Base-by-base conservation (phyloP, 257 asterid species). In the Eucommia ulmoides region DNA sequence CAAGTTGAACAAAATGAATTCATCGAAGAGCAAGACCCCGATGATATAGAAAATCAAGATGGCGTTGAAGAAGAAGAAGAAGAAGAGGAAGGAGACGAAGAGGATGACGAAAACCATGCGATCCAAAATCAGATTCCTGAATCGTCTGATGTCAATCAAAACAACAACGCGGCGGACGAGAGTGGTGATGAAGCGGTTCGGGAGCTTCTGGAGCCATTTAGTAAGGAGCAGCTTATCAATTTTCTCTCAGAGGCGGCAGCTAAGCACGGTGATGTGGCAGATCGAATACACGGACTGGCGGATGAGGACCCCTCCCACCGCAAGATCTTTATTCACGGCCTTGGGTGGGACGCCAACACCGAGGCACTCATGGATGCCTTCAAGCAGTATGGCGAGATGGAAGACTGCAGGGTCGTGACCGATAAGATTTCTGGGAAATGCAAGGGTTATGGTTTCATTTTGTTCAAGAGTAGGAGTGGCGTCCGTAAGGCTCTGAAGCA, bases 231-330 rank as follows among this genome's bases (percentile, higher is more conserved):
- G 57, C 52, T 85, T 16, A 66, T 76, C 21, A 69, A 71, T 41
- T 60, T 89, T 9, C 55, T 89, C 24, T 79, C 80, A 53, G 94
- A 80, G 58, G 85, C 92, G 1, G 75, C 85, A 18, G 51, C 59
- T 8, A 76, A 66, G 41, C 72, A 85, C 53, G 86, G 94, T 4
- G 92, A 85, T 52, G 25, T 89, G 15, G 60, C 60, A 23, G 84
- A 72, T 26, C 66, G 57, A 17, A 77, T 89, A 26, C 77, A 68
- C 54, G 72, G 62, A 26, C 64, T 81, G 48, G 96, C 96, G 0
- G 96, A 85, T 59, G 71, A 80, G 0, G 98, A 89, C 64, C 98
- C 98, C 0, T 78, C 96, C 0, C 98, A 89, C 62, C 68, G 98
- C 64, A 89, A 89, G 70, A 80, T 89, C 18, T 89, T 89, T 19